Percentiles rank a stretch among this genome's conserved stretches.
Conservation (phyloP, 805 yeast species). For the Wickerhamiella lipophila region DNA sequence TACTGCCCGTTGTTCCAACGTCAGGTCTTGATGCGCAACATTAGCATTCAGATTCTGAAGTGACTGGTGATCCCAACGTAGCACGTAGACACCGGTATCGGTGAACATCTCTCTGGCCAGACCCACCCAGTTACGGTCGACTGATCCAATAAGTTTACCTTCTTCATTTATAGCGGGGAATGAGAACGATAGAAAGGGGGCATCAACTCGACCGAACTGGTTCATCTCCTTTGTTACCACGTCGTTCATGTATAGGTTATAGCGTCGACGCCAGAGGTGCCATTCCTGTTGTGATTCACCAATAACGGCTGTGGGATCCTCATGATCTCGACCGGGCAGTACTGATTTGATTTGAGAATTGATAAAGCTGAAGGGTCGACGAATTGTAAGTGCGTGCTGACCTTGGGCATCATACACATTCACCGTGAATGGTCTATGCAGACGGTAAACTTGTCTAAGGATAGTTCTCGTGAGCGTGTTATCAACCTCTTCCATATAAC, state of each 20-base stretch:
- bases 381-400: slow-evolving; percentile 35
- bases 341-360: slow-evolving; percentile 74
- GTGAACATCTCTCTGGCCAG: slow-evolving; percentile 85
- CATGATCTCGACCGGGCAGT: slow-evolving; percentile 39
- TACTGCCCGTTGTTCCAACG: slow-evolving; percentile 73
- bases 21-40: slow-evolving; percentile 38
- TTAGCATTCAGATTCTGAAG: slow-evolving; percentile 43
- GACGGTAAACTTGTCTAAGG: slow-evolving; percentile 68
- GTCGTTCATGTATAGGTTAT: slow-evolving; percentile 50
- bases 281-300: slow-evolving; percentile 89
- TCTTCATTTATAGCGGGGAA: slow-evolving; percentile 59
- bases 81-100: slow-evolving; percentile 84
- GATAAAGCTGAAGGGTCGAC: slow-evolving; percentile 75
- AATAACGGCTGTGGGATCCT: slow-evolving; percentile 38
- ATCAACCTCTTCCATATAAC: slow-evolving; percentile 74
- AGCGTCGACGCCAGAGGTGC: slow-evolving; percentile 88
- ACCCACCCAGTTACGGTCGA: slow-evolving; percentile 92
- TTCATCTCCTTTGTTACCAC: slow-evolving; percentile 35
- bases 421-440: slow-evolving; percentile 62
- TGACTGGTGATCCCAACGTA: slow-evolving; percentile 62
- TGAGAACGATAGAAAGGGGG: slow-evolving; percentile 75
- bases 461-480: slow-evolving; percentile 52
- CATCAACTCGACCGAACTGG: slow-evolving; percentile 80
- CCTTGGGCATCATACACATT: slow-evolving; percentile 28
- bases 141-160: slow-evolving; percentile 53